These are phyloP conservation scores for Umbelopsis sp. DNA, from an alignment of 192 early-diverging fungal genomes.

Conservation along the genomic window DNA sequence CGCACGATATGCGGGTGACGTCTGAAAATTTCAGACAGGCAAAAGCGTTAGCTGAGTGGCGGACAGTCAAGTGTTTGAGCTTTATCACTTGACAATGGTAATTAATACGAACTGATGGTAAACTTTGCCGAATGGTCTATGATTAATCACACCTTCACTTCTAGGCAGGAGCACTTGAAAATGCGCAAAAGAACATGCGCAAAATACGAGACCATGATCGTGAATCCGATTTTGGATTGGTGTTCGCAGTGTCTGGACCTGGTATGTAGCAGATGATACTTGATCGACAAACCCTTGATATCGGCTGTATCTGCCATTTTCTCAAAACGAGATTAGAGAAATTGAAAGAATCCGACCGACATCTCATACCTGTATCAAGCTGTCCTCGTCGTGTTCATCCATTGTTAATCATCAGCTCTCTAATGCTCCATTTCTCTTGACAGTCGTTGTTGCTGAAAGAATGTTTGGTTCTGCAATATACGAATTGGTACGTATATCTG, in stretches of 20 bases:
- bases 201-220: constrained; percentile 85
- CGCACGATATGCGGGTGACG: neutral
- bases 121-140: neutral
- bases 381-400: too few relatives aligned
- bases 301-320: neutral
- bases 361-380: too few relatives aligned
- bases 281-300: neutral
- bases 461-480: constrained; percentile 98
- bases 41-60: neutral
- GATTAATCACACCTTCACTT: neutral
- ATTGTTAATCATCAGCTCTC: neutral
- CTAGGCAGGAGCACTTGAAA: constrained; percentile 90
- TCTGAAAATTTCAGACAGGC: neutral
- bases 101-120: neutral
- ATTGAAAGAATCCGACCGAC: too few relatives aligned
- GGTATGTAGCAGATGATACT: constrained; percentile 52
- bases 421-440: neutral
- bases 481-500: constrained; percentile 83
- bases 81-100: constrained; percentile 20
- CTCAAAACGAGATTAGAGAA: neutral
- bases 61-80: constrained; percentile 19
- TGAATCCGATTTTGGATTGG: constrained; percentile 87
- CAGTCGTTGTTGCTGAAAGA: constrained; percentile 97
- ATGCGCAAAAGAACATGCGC: constrained; percentile 79
- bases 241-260: constrained; percentile 98